phyloP scores from a whole-genome alignment of 108 stramenopile genomes.

The Aurantiochytrium sp. region DNA sequence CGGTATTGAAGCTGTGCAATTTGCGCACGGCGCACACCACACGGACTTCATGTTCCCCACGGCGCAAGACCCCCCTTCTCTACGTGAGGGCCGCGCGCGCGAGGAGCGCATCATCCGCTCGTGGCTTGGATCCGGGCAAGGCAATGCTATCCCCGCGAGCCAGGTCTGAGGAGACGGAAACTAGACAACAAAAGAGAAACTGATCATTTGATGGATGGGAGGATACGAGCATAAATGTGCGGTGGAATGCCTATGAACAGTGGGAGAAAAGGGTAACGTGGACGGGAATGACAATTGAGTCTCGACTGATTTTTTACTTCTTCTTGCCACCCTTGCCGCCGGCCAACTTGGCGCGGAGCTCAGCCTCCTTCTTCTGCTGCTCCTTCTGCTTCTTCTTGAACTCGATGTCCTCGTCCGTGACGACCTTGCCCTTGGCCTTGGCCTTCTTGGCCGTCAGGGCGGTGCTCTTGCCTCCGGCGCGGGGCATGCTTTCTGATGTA shows the following conservation, averaged over 20 bases:
- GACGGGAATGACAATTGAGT: too few relatives aligned
- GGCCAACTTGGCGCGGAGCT: constrained; percentile 7
- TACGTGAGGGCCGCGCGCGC: background rate
- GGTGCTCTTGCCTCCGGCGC: background rate
- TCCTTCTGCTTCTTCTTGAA: constrained; percentile 16
- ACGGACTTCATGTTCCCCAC: constrained; percentile 69
- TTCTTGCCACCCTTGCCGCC: constrained; percentile 15
- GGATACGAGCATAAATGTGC: too few relatives aligned
- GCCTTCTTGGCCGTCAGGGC: constrained; percentile 15
- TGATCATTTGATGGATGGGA: too few relatives aligned
- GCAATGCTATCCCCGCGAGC: background rate
- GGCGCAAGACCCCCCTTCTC: constrained; percentile 46
- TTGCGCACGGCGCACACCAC: constrained; percentile 74
- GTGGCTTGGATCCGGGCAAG: background rate
- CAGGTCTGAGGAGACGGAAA: background rate
- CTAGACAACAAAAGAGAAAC: too few relatives aligned
- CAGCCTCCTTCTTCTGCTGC: constrained; percentile 16
- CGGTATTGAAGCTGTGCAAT: constrained; percentile 49
- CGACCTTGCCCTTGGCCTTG: constrained; percentile 1
- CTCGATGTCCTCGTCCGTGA: constrained; percentile 8
- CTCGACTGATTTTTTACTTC: background rate
- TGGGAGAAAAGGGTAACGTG: too few relatives aligned
- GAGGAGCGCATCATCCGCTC: background rate
- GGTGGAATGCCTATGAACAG: too few relatives aligned
- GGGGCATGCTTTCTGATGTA: background rate